phyloP scores from a whole-genome alignment of 495 filamentous ascomycete species.

The Penicillium cinerascens region DNA sequence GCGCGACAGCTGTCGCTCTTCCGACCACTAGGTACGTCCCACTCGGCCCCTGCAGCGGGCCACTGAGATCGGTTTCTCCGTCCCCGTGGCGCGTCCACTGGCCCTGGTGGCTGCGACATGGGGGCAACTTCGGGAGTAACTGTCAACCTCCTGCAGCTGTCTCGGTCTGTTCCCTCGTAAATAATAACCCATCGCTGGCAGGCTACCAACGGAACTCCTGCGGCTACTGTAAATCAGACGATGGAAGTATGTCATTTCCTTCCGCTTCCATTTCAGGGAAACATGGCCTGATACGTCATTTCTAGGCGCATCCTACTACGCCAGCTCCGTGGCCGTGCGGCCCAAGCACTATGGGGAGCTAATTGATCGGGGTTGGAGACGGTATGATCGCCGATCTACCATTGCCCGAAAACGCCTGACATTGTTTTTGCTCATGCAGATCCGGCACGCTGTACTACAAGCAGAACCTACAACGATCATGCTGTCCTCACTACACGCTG shows the following conservation, averaged over 20 bases:
- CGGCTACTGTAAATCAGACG: slow-evolving; percentile 54
- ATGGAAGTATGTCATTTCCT: slow-evolving; percentile 45
- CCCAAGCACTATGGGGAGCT: slow-evolving; percentile 75
- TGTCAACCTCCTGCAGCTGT: slow-evolving; percentile 4
- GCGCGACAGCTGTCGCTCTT: slow-evolving; percentile 47
- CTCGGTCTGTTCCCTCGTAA: not conserved
- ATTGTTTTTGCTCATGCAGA: slow-evolving; percentile 30
- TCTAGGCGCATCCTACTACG: slow-evolving; percentile 81
- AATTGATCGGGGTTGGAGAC: slow-evolving; percentile 85
- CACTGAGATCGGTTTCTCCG: slow-evolving; percentile 33
- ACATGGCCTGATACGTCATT: slow-evolving; percentile 20
- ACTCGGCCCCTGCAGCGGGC: slow-evolving; percentile 25
- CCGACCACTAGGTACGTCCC: slow-evolving; percentile 44
- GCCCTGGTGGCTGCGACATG: slow-evolving; percentile 15
- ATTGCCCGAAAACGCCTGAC: slow-evolving; percentile 15
- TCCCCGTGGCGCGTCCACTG: slow-evolving; percentile 44
- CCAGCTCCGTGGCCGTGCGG: slow-evolving; percentile 62
- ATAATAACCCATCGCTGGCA: slow-evolving; percentile 20
- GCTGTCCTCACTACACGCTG: slow-evolving; percentile 95
- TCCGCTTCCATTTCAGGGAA: slow-evolving; percentile 1
- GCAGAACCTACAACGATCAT: slow-evolving; percentile 75
- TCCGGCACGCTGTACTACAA: slow-evolving; percentile 87
- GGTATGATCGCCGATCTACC: slow-evolving; percentile 44
- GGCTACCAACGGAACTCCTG: slow-evolving; percentile 52
- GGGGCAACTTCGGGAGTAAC: slow-evolving; percentile 7